Base-by-base conservation (phyloP, 306 rosid genomes). In the Mimosa bimucronata region DNA sequence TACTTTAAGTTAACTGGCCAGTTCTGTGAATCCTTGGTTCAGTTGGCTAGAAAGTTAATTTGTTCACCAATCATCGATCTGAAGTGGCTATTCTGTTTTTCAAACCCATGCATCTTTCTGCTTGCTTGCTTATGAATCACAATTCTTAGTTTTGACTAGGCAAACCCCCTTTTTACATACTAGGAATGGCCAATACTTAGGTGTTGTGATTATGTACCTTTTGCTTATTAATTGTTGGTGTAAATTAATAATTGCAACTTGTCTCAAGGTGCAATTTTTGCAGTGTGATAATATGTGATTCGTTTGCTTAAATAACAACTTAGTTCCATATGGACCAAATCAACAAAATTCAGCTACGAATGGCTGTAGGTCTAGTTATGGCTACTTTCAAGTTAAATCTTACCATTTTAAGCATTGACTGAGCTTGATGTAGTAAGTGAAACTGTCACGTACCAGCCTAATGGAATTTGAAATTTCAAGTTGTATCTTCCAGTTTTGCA, bases 331-430 rank as follows among this genome's bases (percentile, higher is more conserved):
- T 3, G 42, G 21, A 71, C 42, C 30, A 19, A 71, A 34, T 38
- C 40, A 28, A 14, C 37, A 29, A 50, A 38, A 45, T 46, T 58
- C 52, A 48, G 18, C 31, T 50, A 34, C 78, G 37, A 41, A 50
- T 73, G 79, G 9, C 70, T 62, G 8, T 48, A 26, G 66, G 58
- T 64, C 53, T 66, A 55, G 73, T 57, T 55, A 19, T 45, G 67
- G 57, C 77, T 57, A 53, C 64, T 81, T 71, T n/a, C 61, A 50
- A 28, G n/a, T 44, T 71, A 41, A 81, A 68, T 73, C 50, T 44
- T 60, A 65, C 18, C 18, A 66, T 77, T 25, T 53, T 73, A 37
- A 48, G 46, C 15, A 44, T 77, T 71, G 55, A 65, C 50, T 68
- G 73, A 21, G 7, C 16, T 46, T 28, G 45, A 31, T 31, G 9